phyloP scores from a whole-genome alignment of 192 early-diverging fungal genomes.

The Cladochytrium replicatum region DNA sequence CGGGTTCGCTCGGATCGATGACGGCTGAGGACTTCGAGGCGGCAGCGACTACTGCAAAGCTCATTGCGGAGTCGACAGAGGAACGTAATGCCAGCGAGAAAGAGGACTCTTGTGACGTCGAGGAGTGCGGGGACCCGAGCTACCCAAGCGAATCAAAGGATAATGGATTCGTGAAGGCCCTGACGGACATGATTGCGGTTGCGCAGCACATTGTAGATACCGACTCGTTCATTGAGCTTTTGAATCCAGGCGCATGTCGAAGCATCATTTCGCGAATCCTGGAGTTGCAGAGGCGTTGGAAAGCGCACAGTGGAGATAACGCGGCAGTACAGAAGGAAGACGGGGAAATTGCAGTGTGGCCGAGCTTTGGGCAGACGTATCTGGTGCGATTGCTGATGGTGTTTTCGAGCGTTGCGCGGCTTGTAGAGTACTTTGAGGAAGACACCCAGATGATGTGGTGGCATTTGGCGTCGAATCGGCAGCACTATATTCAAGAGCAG shows the following conservation, averaged over 20 bases:
- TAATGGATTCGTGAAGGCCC: constrained; percentile 40
- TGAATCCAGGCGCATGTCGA: constrained; percentile 49
- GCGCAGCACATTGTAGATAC: constrained; percentile 68
- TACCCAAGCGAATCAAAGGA: constrained; percentile 40
- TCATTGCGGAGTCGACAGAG: not conserved
- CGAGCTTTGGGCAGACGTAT: constrained; percentile 40
- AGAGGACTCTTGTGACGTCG: not conserved
- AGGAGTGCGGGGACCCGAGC: constrained; percentile 11
- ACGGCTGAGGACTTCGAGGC: too few species aligned
- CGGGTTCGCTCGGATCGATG: too few species aligned
- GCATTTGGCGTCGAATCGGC: constrained; percentile 3
- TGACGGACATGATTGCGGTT: constrained; percentile 58
- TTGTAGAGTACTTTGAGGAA: constrained; percentile 71
- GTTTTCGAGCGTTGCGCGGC: constrained; percentile 62
- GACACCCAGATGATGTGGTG: constrained; percentile 40
- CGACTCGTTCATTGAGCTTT: constrained; percentile 37
- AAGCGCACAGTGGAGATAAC: too few species aligned
- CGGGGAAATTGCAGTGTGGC: constrained; percentile 53
- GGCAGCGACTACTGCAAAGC: too few species aligned
- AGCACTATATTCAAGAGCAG: constrained; percentile 12
- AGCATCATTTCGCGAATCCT: constrained; percentile 51
- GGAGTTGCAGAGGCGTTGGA: constrained; percentile 54
- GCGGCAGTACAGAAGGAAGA: constrained; percentile 48
- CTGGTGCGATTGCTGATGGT: constrained; percentile 56
- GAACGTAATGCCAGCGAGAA: not conserved